A percentile compares a stretch with the other conserved stretches of the same genome.
Conservation (phyloP, 768 basidiomycete genomes). For the Trametes elegans region DNA sequence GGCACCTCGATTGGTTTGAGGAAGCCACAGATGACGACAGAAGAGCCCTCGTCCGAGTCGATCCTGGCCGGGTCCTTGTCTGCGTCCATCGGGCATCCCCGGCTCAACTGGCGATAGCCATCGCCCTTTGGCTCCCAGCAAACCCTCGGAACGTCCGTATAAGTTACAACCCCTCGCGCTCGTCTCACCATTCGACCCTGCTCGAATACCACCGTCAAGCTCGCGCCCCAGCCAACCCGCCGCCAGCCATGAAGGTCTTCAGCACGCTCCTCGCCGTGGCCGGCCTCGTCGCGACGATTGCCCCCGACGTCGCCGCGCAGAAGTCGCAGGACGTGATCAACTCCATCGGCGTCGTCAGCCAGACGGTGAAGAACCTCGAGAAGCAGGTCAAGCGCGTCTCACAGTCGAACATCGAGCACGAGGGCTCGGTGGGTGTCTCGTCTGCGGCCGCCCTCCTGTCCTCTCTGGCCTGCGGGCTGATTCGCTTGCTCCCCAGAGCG, state of each 20-base stretch:
- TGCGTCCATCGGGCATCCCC: too few species aligned
- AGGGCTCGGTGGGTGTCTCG: not conserved
- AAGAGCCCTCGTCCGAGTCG: too few species aligned
- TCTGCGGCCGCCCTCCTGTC: not conserved
- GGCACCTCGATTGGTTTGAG: too few species aligned
- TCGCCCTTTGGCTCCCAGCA: not conserved
- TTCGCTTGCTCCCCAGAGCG: not conserved
- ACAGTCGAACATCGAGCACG: not conserved
- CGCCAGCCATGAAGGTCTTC: constrained; percentile 1
- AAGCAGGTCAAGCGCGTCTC: not conserved
- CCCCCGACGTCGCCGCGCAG: not conserved
- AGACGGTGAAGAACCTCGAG: not conserved
- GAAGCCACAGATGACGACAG: too few species aligned
- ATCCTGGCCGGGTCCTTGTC: too few species aligned
- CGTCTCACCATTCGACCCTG: not conserved
- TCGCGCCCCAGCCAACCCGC: not conserved
- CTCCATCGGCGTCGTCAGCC: not conserved
- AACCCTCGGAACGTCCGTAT: not conserved
- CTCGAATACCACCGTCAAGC: not conserved
- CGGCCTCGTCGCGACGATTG: not conserved
- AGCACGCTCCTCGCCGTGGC: not conserved
- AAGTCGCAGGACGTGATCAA: not conserved
- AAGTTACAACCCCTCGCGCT: not conserved
- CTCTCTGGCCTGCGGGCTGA: too few species aligned
- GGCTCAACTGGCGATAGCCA: too few species aligned